phyloP scores from a whole-genome alignment of 2,329 filamentous ascomycete species.

The Colletotrichum melonis region DNA sequence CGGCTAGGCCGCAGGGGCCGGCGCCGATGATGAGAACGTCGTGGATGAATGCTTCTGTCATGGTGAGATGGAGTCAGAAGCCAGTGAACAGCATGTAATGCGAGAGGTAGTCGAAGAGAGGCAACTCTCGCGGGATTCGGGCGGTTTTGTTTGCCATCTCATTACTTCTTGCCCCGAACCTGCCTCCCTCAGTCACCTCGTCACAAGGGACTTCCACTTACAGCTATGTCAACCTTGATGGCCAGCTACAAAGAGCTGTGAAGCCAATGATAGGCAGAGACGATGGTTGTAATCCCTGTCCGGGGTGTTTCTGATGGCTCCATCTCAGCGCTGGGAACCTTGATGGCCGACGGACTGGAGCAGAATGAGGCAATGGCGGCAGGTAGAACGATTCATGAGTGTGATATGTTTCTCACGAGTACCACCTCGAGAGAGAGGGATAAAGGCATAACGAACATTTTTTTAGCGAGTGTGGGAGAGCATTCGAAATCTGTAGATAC shows the following conservation, averaged over 20 bases:
- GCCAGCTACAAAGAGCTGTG: not conserved
- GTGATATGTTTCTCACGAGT: not conserved
- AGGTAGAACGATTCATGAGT: conserved; percentile 1
- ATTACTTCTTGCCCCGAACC: not conserved
- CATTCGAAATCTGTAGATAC: not conserved
- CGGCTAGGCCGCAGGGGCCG: conserved; percentile 79
- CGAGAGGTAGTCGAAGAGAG: not conserved
- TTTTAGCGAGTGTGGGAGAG: not conserved
- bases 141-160: conserved; percentile 16
- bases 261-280: conserved; percentile 15
- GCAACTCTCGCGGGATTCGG: not conserved
- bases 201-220: conserved; percentile 7
- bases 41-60: conserved; percentile 50
- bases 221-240: conserved; percentile 26
- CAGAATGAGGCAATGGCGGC: conserved; percentile 1
- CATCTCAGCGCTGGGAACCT: conserved; percentile 16
- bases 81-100: not conserved
- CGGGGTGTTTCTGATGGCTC: conserved; percentile 23
- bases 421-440: not conserved
- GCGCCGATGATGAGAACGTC: conserved; percentile 81
- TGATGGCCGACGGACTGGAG: conserved; percentile 28
- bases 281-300: conserved; percentile 25
- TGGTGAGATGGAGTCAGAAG: not conserved
- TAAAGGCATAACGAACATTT: not conserved
- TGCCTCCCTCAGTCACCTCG: not conserved